Conservation (phyloP, 2,329 filamentous ascomycete genomes). For the Tolypocladium amazonense region DNA sequence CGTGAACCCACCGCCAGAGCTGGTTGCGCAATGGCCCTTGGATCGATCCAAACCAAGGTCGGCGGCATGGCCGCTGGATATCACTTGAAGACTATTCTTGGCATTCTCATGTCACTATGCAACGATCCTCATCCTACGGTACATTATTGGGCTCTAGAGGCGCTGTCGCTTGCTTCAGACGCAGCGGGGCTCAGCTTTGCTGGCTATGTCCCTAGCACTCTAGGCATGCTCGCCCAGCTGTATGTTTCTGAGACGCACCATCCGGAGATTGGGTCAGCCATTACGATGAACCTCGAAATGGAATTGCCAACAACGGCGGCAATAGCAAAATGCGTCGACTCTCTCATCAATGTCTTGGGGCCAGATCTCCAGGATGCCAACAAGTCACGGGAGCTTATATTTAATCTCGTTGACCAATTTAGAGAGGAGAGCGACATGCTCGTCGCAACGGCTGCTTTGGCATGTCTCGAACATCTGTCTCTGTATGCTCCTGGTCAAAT, state of each 20-base stretch:
- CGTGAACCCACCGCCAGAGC: slow-evolving; percentile 87
- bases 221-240: slow-evolving; percentile 88
- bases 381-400: slow-evolving; percentile 84
- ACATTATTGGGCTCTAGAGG: slow-evolving; percentile 93
- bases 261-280: slow-evolving; percentile 64
- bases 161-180: slow-evolving; percentile 75
- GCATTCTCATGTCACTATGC: slow-evolving; percentile 93
- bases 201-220: slow-evolving; percentile 75
- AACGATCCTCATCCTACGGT: slow-evolving; percentile 92
- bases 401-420: slow-evolving; percentile 77
- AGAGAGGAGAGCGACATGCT: slow-evolving; percentile 61
- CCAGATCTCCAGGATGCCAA: slow-evolving; percentile 88
- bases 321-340: slow-evolving; percentile 81
- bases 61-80: slow-evolving; percentile 96
- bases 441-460: slow-evolving; percentile 66
- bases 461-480: slow-evolving; percentile 82
- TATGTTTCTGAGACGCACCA: slow-evolving; percentile 91
- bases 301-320: slow-evolving; percentile 74
- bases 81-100: slow-evolving; percentile 93
- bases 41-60: slow-evolving; percentile 87
- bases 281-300: slow-evolving; percentile 84
- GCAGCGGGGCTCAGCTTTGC: slow-evolving; percentile 90
- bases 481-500: slow-evolving; percentile 85
- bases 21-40: slow-evolving; percentile 87
- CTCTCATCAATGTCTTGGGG: slow-evolving; percentile 91